These are phyloP conservation scores for Lecanicillium sp. DNA, from an alignment of 2,329 filamentous ascomycete species.

Conservation along the genomic window DNA sequence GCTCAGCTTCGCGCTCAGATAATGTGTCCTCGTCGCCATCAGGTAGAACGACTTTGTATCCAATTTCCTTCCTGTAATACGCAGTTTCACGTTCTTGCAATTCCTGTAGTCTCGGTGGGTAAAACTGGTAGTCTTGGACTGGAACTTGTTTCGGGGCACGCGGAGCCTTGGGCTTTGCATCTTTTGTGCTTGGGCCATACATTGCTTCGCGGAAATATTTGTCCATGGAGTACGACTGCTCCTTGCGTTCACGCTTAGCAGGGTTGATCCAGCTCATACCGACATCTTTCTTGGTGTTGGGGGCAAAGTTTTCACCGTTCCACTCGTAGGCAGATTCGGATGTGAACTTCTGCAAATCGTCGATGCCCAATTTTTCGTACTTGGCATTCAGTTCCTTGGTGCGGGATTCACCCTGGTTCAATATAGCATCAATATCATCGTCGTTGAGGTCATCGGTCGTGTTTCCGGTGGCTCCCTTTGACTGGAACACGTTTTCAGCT, in stretches of 20 bases:
- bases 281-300: conserved; percentile 75
- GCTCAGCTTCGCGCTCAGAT: conserved; percentile 78
- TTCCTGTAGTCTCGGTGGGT: conserved; percentile 73
- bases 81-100: conserved; percentile 95
- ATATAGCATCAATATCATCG: conserved; percentile 82
- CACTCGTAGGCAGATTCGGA: conserved; percentile 97
- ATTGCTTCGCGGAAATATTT: conserved; percentile 95
- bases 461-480: conserved; percentile 57
- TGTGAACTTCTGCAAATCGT: conserved; percentile 95
- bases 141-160: conserved; percentile 85
- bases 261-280: conserved; percentile 97
- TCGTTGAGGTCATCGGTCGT: conserved; percentile 62
- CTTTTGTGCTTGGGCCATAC: conserved; percentile 69
- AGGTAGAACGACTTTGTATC: conserved; percentile 83
- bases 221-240: conserved; percentile 96
- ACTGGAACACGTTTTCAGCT: conserved; percentile 86
- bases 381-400: conserved; percentile 87
- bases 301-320: conserved; percentile 95
- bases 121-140: conserved; percentile 97
- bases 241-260: conserved; percentile 94
- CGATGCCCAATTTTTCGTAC: conserved; percentile 94
- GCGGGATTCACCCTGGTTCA: conserved; percentile 77
- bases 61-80: conserved; percentile 91
- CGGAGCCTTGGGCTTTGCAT: conserved; percentile 91
- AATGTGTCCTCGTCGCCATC: conserved; percentile 85